Base-by-base conservation (phyloP, 768 basidiomycete genomes). In the Cubamyces sp. region DNA sequence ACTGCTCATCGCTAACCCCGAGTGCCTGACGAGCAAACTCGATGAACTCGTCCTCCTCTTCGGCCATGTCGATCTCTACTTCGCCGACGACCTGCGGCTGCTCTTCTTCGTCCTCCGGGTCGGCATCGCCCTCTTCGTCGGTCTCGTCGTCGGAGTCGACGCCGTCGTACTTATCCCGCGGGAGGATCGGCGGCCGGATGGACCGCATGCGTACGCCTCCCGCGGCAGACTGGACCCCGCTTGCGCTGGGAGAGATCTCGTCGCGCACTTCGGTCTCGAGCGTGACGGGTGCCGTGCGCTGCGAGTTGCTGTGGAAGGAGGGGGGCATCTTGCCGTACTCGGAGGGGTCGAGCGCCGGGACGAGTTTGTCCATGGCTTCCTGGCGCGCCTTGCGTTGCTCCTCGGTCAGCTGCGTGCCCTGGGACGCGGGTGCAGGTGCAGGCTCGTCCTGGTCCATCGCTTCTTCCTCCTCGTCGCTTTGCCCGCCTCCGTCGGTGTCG, bases 21-120 rank as follows among this genome's bases (percentile, higher is more conserved):
- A 98, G 77, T 5, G 91, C 86, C 68, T 98, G 92, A 48, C 94
- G 86, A 14, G 97, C 91, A 74, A 99, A 99, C 75, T 94, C 91
- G 30, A 99, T 76, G 66, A 98, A 99, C 67, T 97, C 96, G 68
- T 91, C 94, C 75, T 93, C 85, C 75, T 99, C 97, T 68, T 92
- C 89, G 0, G 80, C 85, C 94, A 98, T 96, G 66, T 97, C 90
- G 37, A 95, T 82, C 68, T 95, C 94, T 3, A 94, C 76, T 21
- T 94, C 91, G 16, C 88, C 92, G 1, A 92, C 86, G 3, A 96
- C 82, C 68, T 90, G 87, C 0, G 94, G 93, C n/a, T 78, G 78
- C 51, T 95, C 93, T 57, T 93, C 91, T 43, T 91, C 94, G 4
- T 82, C 84, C 57, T 90, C 90, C 9, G 73, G 76, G 52, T 84